Percentiles rank a stretch among this genome's conserved stretches.
phyloP scores from a whole-genome alignment of 768 basidiomycete genomes.

The Mycena vitilis region DNA sequence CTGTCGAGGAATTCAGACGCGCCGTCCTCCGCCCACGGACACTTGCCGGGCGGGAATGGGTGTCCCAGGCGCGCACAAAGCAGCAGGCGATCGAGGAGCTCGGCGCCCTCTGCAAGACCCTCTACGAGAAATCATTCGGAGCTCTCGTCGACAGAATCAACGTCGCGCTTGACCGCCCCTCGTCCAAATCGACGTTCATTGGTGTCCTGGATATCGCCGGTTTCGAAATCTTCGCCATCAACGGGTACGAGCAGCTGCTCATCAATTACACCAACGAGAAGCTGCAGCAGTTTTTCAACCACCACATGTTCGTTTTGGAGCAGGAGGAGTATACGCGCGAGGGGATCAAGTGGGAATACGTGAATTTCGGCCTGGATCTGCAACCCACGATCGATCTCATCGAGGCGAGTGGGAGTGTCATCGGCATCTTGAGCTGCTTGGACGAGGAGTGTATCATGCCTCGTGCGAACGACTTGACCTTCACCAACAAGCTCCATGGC shows the following conservation, averaged over 20 bases:
- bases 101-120: constrained; percentile 89
- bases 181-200: constrained; percentile 93
- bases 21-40: constrained; percentile 91
- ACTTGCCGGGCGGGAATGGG: constrained; percentile 97
- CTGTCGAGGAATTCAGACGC: constrained; percentile 87
- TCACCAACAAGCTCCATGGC: constrained; percentile 90
- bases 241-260: constrained; percentile 96
- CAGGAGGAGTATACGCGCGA: constrained; percentile 98
- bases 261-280: constrained; percentile 99
- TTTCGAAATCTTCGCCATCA: constrained; percentile 96
- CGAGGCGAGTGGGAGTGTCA: constrained; percentile 81
- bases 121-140: constrained; percentile 98
- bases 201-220: constrained; percentile 99
- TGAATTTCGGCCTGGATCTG: constrained; percentile 96
- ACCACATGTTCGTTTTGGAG: constrained; percentile 99
- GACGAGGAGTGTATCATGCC: constrained; percentile 99
- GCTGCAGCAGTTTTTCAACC: constrained; percentile 97
- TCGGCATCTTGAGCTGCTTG: constrained; percentile 92
- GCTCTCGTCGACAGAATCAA: constrained; percentile 95
- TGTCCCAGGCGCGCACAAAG: constrained; percentile 90
- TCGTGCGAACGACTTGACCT: constrained; percentile 94
- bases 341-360: constrained; percentile 96
- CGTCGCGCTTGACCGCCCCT: constrained; percentile 91
- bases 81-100: constrained; percentile 96
- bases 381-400: constrained; percentile 99